Percentiles rank a stretch among this genome's conserved stretches.
Evolutionary conservation across 2,329 filamentous ascomycete genomes (phyloP).

Genomic region (Teratosphaeria zuluensis): DNA sequence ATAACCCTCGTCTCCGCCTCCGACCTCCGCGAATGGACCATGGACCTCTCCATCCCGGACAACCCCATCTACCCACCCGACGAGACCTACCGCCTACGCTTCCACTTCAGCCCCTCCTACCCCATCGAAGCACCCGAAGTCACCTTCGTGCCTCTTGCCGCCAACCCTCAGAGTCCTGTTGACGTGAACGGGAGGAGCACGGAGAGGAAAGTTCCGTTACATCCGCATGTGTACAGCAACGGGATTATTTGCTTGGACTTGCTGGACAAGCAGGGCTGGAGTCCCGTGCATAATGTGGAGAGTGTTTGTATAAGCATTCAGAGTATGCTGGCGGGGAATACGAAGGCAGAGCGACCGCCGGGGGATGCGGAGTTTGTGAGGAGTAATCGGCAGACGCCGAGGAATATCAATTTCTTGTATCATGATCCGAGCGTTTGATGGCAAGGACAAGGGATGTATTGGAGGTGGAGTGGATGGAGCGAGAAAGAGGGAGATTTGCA

Average conservation of each 20-base stretch:
- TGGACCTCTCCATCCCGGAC: constrained; percentile 88
- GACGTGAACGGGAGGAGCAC: constrained; percentile 14
- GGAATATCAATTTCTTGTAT: constrained; percentile 88
- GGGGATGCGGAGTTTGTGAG: constrained; percentile 85
- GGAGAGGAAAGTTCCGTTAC: constrained; percentile 66
- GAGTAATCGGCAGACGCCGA: constrained; percentile 66
- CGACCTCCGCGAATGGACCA: constrained; percentile 77
- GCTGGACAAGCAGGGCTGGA: constrained; percentile 81
- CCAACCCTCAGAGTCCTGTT: background rate
- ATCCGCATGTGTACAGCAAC: constrained; percentile 97
- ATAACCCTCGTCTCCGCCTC: constrained; percentile 75
- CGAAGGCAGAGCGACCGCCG: constrained; percentile 73
- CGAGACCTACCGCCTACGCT: constrained; percentile 75
- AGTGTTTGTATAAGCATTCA: constrained; percentile 95
- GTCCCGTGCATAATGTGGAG: constrained; percentile 92
- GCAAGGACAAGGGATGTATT: background rate
- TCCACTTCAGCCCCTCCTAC: constrained; percentile 73
- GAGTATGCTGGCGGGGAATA: constrained; percentile 95
- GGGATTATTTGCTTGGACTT: constrained; percentile 97
- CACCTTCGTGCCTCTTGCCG: constrained; percentile 47
- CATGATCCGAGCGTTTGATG: constrained; percentile 62
- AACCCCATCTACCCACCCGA: constrained; percentile 73
- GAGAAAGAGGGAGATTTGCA: background rate
- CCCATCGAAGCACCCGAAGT: constrained; percentile 97
- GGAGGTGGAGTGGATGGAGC: background rate